phyloP scores from a whole-genome alignment of 2,329 filamentous ascomycete genomes.

The Apiospora koreana region DNA sequence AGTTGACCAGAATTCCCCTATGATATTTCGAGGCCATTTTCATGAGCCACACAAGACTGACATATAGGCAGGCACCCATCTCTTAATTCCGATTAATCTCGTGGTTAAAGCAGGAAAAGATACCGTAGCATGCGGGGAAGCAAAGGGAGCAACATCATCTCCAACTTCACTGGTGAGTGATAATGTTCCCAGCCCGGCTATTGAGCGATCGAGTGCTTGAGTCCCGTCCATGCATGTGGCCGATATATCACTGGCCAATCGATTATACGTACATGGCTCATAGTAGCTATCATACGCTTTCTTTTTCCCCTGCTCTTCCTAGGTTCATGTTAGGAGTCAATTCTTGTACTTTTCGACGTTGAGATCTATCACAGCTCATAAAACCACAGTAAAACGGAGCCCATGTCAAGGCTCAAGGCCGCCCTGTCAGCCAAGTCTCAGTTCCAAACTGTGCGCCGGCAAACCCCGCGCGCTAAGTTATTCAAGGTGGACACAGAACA shows the following conservation, averaged over 20 bases:
- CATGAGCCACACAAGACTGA: too few species aligned
- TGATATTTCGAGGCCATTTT: too few species aligned
- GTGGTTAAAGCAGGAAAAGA: not conserved
- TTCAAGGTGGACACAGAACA: not conserved
- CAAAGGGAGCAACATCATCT: not conserved
- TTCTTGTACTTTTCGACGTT: not conserved
- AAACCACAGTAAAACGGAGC: not conserved
- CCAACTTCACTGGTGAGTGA: not conserved
- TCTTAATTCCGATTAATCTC: not conserved
- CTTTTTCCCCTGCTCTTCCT: not conserved
- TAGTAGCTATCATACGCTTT: not conserved
- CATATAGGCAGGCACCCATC: not conserved
- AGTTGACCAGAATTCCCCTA: not conserved
- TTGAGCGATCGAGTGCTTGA: not conserved
- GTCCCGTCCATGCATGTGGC: not conserved
- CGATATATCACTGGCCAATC: not conserved
- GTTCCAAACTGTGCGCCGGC: not conserved
- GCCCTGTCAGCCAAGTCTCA: not conserved
- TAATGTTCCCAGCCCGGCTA: not conserved
- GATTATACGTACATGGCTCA: not conserved
- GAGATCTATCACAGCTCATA: not conserved
- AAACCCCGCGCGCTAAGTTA: slow-evolving; percentile 2
- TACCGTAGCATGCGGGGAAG: not conserved
- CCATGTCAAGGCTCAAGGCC: too few species aligned
- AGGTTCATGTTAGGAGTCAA: too few species aligned